Evolutionary conservation across 257 asterid species (phyloP), one percentile per base, ranked within the genome.

Genomic region (Handroanthus guayacan): DNA sequence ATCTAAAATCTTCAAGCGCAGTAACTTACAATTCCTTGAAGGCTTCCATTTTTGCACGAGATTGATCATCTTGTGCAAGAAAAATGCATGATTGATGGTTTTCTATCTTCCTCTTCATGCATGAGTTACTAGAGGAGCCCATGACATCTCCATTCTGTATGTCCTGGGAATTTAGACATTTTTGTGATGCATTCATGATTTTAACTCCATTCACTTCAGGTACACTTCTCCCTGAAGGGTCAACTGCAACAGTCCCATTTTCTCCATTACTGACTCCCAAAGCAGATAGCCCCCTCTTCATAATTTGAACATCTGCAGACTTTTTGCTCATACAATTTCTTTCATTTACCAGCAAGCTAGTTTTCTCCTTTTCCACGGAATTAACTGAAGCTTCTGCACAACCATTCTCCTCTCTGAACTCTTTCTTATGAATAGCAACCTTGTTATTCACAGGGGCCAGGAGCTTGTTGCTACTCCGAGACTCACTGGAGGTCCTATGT

Each of bases 21-120:
- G 56, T 48, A 85, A 80, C 98, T 61, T 90, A 95, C 99, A 70
- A 74, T 85, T 89, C 83, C 82, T 90, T 93, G 80, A 91, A 87
- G 17, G 88, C 92, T 79, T 90, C 96, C 83, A 93, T 88, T 80
- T 87, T 66, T 18, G 84, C 81, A 69, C 75, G 80, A 78, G 97
- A 91, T 75, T 83, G 83, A 51, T 82, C 84, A 71, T 90, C 96
- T 78, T 79, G 79, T 44, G 90, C 85, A 52, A 88, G 84, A 80
- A 90, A 87, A 74, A 87, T 76, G 83, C 90, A 86, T 45, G 90
- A 41, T 60, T 61, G 83, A 64, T 71, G 73, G 25, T 75, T 82
- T 45, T 69, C 78, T 25, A 63, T 78, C 83, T 90, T 91, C 86
- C 91, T 93, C 86, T 91, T 95, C 88, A 80, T 78, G 73, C 85